Percentiles rank a stretch among this genome's conserved stretches.
Evolutionary conservation across 2,329 filamentous ascomycete species (phyloP).

Genomic region (Neopestalotiopsis clavispora): DNA sequence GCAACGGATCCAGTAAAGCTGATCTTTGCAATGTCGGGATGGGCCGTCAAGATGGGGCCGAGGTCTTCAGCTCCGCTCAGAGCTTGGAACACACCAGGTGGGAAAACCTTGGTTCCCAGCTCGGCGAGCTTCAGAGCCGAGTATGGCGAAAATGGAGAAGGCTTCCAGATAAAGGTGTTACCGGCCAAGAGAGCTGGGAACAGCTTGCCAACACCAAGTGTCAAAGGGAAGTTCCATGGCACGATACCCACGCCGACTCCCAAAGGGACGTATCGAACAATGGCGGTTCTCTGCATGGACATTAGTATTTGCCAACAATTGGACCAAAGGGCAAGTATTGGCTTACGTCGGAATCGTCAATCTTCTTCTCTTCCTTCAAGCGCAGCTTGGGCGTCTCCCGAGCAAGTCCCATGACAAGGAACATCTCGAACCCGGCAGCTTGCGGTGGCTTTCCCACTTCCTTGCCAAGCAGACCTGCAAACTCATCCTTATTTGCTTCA

Average conservation of each 20-base stretch:
- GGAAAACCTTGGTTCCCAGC: conserved; percentile 45
- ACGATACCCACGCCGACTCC: conserved; percentile 52
- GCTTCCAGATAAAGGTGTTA: conserved; percentile 56
- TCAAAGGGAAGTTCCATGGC: conserved; percentile 54
- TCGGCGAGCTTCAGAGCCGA: conserved; percentile 45
- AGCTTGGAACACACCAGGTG: conserved; percentile 48
- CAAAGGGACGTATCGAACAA: conserved; percentile 36
- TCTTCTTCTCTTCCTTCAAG: conserved; percentile 13
- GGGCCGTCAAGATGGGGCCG: conserved; percentile 36
- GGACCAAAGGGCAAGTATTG: not conserved
- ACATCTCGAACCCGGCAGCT: conserved; percentile 22
- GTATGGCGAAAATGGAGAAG: conserved; percentile 50
- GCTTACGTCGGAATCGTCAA: conserved; percentile 23
- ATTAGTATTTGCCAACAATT: conserved; percentile 24
- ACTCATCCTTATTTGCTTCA: conserved; percentile 21
- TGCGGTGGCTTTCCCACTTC: conserved; percentile 24
- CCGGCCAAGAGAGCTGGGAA: conserved; percentile 51
- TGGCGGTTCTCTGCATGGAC: conserved; percentile 33
- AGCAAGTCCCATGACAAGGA: conserved; percentile 22
- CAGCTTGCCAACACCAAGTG: conserved; percentile 44
- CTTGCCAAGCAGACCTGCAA: conserved; percentile 20
- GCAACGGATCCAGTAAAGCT: conserved; percentile 55
- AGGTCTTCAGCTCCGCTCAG: conserved; percentile 48
- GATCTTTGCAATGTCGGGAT: conserved; percentile 12
- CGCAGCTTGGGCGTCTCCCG: conserved; percentile 40